These are phyloP conservation scores for Epichloe gansuensis DNA, from an alignment of 2,329 filamentous ascomycete species.

Conservation along the genomic window DNA sequence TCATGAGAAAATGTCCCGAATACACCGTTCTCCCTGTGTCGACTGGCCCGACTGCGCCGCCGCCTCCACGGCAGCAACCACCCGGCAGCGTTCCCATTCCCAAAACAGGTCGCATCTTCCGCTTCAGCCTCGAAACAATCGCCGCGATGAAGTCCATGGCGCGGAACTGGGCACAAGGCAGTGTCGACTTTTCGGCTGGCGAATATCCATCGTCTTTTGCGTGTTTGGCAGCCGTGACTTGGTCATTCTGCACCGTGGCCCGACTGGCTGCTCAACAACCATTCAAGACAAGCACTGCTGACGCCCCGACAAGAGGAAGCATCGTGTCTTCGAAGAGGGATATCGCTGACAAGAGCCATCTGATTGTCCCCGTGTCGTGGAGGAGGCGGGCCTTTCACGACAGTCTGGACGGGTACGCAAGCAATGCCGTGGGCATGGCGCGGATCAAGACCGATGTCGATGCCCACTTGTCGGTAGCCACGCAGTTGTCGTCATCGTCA, in stretches of 20 bases:
- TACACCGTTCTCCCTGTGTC: slow-evolving; percentile 20
- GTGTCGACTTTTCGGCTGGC: not conserved
- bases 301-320: not conserved
- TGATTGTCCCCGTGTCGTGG: slow-evolving; percentile 32
- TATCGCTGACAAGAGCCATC: slow-evolving; percentile 9
- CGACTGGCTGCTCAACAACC: slow-evolving; percentile 11
- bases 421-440: slow-evolving; percentile 29
- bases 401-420: slow-evolving; percentile 22
- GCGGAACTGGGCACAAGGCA: slow-evolving; percentile 1
- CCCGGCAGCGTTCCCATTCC: slow-evolving; percentile 8
- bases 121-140: slow-evolving; percentile 23
- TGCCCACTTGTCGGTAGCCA: slow-evolving; percentile 10
- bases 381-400: slow-evolving; percentile 21
- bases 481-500: not conserved
- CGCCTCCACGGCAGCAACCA: not conserved
- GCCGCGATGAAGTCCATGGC: slow-evolving; percentile 18
- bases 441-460: slow-evolving; percentile 16
- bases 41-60: slow-evolving; percentile 21
- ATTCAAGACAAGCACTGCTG: slow-evolving; percentile 1
- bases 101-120: slow-evolving; percentile 27
- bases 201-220: slow-evolving; percentile 22
- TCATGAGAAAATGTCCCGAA: slow-evolving; percentile 24
- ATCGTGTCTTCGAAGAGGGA: not conserved
- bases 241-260: slow-evolving; percentile 26
- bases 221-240: slow-evolving; percentile 26